Base-by-base conservation (phyloP, 495 filamentous ascomycete genomes). In the Talaromyces borbonicus region DNA sequence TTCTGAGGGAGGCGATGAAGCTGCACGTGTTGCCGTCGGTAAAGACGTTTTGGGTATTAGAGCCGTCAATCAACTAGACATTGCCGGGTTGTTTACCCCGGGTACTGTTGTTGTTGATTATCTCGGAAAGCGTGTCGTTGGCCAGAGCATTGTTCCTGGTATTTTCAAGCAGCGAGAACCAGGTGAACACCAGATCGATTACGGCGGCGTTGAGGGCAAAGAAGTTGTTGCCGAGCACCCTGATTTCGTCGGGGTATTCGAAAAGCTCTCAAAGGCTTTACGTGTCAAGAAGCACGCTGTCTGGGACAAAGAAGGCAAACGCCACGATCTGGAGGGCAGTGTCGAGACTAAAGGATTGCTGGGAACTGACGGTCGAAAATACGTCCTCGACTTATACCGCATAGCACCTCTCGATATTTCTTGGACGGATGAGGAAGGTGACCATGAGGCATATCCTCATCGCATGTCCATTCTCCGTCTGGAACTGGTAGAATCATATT, bases 161-260 rank as follows among this genome's bases (percentile, higher is more conserved):
- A 99, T 99, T 58, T 99, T 99, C 79, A 95, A 95, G 67, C 93
- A 96, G 67, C 81, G 90, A 18, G 93, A 96, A 55, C 87, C 89
- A 15, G 93, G 90, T 37, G 90, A 96, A 75, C 87, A 92, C 63
- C 93, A 96, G 66, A 96, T 99, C 52, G 90, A 97, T 62, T 99
- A 99, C 58, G 93, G 93, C 56, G 92, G 89, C 51, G 90, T 97
- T 38, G 93, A 99, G 59, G 93, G 93, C 50, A 94, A 90, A 67
- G 93, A 99, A 45, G 80, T 94, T 15, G 84, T 99, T 35, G 90
- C 93, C 1, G 81, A 84, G 8, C 85, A 95, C 58, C 77, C 90
- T 56, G 75, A 78, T 29, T 99, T 99, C 56, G 79, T 79, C 2
- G 68, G 86, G 20, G 73, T 85, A 12, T 99, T 99, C 56, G 81